phyloP scores from a whole-genome alignment of 2,329 filamentous ascomycete species.

The Ascochyta koolunga region DNA sequence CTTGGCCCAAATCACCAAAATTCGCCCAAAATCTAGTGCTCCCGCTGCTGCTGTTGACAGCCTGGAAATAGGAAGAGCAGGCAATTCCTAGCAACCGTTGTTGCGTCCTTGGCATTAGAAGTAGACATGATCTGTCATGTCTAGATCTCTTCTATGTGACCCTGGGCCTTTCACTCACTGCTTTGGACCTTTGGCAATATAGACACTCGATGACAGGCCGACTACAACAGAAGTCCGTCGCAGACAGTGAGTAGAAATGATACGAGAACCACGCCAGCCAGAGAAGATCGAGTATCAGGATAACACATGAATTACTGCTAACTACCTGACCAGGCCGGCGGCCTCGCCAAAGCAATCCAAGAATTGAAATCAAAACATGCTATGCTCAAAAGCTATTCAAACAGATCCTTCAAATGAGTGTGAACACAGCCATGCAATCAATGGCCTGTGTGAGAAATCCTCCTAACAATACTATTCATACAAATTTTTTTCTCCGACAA shows the following conservation, averaged over 20 bases:
- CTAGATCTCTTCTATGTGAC: neutral
- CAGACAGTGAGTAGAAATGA: too few relatives aligned
- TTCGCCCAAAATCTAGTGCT: neutral
- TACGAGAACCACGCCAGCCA: too few relatives aligned
- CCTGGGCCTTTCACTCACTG: neutral
- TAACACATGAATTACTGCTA: neutral
- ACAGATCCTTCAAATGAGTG: constrained; percentile 10
- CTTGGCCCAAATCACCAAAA: neutral
- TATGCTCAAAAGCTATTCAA: neutral
- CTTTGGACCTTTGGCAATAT: too few relatives aligned
- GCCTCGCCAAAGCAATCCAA: neutral
- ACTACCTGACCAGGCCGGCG: neutral
- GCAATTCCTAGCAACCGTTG: neutral
- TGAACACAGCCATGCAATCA: neutral
- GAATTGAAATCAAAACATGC: constrained; percentile 1
- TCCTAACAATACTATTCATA: neutral
- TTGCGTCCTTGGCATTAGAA: neutral
- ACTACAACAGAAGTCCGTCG: too few relatives aligned
- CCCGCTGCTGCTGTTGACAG: neutral
- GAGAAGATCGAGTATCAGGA: too few relatives aligned
- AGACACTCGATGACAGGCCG: too few relatives aligned
- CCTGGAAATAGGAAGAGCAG: neutral
- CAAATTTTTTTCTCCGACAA: neutral
- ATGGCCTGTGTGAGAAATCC: neutral
- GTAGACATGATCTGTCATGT: too few relatives aligned